A percentile compares a stretch with the other conserved stretches of the same genome.
phyloP scores from a whole-genome alignment of 2,329 filamentous ascomycete genomes.

The Ascochyta rabiei region DNA sequence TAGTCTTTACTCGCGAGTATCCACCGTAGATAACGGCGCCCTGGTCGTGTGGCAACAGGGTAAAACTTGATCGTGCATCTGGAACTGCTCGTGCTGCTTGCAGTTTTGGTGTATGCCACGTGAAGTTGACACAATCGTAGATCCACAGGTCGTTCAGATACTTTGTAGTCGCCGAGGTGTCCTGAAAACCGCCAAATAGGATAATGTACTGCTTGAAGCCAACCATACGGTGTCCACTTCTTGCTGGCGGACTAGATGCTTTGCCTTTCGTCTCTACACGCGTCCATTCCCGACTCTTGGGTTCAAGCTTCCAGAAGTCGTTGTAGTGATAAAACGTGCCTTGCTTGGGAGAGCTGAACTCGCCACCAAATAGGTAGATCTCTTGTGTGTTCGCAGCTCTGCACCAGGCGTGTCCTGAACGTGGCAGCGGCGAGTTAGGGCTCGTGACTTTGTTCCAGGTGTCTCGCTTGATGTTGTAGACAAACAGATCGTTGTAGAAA shows the following conservation, averaged over 20 bases:
- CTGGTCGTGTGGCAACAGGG: constrained; percentile 85
- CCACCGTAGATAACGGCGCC: constrained; percentile 92
- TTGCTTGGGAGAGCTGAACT: constrained; percentile 96
- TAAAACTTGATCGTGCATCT: constrained; percentile 89
- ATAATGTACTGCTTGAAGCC: constrained; percentile 97
- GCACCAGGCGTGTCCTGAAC: constrained; percentile 94
- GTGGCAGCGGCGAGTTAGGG: constrained; percentile 87
- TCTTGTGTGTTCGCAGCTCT: constrained; percentile 83
- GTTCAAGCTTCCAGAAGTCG: constrained; percentile 94
- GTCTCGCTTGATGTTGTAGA: constrained; percentile 79
- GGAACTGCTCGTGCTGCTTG: constrained; percentile 84
- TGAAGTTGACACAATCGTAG: constrained; percentile 86
- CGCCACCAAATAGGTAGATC: constrained; percentile 92
- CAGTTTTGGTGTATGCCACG: constrained; percentile 79
- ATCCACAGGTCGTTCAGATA: constrained; percentile 95
- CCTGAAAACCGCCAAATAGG: constrained; percentile 95
- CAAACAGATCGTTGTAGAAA: constrained; percentile 71
- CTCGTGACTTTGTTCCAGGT: constrained; percentile 91
- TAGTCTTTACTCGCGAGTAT: constrained; percentile 86
- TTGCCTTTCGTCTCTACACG: constrained; percentile 83
- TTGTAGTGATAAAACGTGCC: constrained; percentile 99
- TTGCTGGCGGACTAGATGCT: constrained; percentile 78
- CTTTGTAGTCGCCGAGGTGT: constrained; percentile 92
- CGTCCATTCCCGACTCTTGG: constrained; percentile 84
- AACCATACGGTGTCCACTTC: constrained; percentile 94